Conservation (phyloP, 2,329 filamentous ascomycete species). For the Plenodomus lindquistii region DNA sequence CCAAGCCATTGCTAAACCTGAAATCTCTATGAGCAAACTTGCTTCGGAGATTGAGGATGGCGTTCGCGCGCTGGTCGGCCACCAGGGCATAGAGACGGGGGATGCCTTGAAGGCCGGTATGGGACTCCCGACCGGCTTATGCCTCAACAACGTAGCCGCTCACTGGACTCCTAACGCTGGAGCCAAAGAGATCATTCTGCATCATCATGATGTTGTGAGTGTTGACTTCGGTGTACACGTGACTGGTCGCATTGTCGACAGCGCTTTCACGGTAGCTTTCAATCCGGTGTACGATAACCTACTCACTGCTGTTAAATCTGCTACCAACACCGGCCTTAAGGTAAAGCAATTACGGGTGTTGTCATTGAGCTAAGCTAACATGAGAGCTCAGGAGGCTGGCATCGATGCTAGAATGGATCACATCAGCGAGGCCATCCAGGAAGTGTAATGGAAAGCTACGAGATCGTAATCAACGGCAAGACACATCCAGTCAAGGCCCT, state of each 20-base stretch:
- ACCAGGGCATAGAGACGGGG: conserved; percentile 74
- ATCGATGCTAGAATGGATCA: conserved; percentile 88
- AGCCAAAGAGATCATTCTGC: conserved; percentile 75
- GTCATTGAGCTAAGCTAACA: conserved; percentile 1
- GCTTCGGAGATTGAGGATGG: conserved; percentile 81
- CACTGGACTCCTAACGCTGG: conserved; percentile 86
- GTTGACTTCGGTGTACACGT: conserved; percentile 73
- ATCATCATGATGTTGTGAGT: conserved; percentile 74
- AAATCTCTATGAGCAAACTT: conserved; percentile 75
- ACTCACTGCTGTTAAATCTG: conserved; percentile 66
- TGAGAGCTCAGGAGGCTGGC: conserved; percentile 68
- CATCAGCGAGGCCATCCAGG: conserved; percentile 82
- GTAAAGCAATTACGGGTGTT: conserved; percentile 43
- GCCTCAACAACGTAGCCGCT: conserved; percentile 79
- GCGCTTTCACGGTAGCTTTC: conserved; percentile 70
- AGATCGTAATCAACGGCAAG: conserved; percentile 76
- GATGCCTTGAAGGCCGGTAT: conserved; percentile 78
- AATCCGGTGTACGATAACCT: conserved; percentile 70
- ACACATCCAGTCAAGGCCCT: conserved; percentile 81
- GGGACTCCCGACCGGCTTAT: conserved; percentile 82
- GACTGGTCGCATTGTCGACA: conserved; percentile 72
- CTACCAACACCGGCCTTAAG: conserved; percentile 74
- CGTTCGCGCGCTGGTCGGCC: conserved; percentile 73
- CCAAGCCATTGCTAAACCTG: conserved; percentile 76
- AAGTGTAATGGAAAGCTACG: conserved; percentile 91